Evolutionary conservation across 352 stramenopile species (phyloP).

Genomic region (Pythium biforme): DNA sequence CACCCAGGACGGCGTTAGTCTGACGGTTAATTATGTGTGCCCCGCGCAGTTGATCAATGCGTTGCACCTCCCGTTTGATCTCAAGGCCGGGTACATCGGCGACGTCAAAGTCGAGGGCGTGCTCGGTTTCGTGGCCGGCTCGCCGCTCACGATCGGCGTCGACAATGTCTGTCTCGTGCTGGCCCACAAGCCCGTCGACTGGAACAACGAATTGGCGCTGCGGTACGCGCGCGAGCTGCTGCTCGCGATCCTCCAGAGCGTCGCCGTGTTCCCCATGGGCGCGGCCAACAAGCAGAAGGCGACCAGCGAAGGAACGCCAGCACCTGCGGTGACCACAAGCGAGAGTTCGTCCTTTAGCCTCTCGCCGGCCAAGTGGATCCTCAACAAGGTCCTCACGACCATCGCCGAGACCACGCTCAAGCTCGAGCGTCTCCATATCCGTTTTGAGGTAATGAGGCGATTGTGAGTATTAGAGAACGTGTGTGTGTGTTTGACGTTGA

Average conservation of each 20-base stretch:
- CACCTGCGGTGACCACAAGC: slow-evolving; percentile 20
- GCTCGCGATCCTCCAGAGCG: slow-evolving; percentile 53
- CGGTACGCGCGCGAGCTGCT: slow-evolving; percentile 70
- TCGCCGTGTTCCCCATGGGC: slow-evolving; percentile 16
- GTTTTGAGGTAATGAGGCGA: slow-evolving; percentile 77
- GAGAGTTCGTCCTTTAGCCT: slow-evolving; percentile 10
- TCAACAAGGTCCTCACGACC: slow-evolving; percentile 44
- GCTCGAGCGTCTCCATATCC: slow-evolving; percentile 62
- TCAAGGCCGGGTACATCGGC: slow-evolving; percentile 66
- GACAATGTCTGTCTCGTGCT: slow-evolving; percentile 67
- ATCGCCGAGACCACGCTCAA: slow-evolving; percentile 57
- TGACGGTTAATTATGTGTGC: neutral
- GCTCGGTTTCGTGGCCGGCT: slow-evolving; percentile 52
- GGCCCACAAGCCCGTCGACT: slow-evolving; percentile 50
- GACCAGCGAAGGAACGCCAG: neutral
- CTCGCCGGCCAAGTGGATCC: slow-evolving; percentile 64
- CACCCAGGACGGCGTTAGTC: too few relatives aligned
- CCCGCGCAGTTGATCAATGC: slow-evolving; percentile 55
- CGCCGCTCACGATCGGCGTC: slow-evolving; percentile 49
- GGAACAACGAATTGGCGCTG: slow-evolving; percentile 64
- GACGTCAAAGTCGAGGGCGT: slow-evolving; percentile 64
- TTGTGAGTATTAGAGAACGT: too few relatives aligned
- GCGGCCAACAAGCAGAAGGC: neutral
- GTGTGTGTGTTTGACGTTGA: too few relatives aligned
- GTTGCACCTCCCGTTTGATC: slow-evolving; percentile 62